Percentiles rank a stretch among this genome's conserved stretches.
phyloP scores from a whole-genome alignment of 2,329 filamentous ascomycete species.

The Lasiodiplodia citricola region DNA sequence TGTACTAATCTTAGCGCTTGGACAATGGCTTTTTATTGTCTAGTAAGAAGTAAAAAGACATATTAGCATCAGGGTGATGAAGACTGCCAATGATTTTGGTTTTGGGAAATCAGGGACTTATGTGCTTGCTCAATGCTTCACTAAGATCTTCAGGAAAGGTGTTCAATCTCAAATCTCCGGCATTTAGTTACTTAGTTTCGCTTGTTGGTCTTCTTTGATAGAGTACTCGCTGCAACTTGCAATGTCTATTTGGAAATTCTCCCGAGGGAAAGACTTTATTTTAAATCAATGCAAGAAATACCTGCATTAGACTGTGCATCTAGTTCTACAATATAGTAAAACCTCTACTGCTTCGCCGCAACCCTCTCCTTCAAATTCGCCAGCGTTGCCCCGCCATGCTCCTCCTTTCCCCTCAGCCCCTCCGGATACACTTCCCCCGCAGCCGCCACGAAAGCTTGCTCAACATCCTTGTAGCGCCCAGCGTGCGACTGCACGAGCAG shows the following conservation, averaged over 20 bases:
- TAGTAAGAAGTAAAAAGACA: too few relatives aligned
- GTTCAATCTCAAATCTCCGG: not conserved
- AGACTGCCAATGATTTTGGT: not conserved
- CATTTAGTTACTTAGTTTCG: not conserved
- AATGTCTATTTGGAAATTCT: not conserved
- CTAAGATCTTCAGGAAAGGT: not conserved
- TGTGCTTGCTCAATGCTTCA: not conserved
- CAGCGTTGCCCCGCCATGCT: not conserved
- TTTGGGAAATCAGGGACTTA: not conserved
- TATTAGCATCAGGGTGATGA: not conserved
- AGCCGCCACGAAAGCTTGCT: constrained; percentile 31
- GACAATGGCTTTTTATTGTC: too few relatives aligned
- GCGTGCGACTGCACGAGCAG: constrained; percentile 36
- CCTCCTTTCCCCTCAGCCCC: not conserved
- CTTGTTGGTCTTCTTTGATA: not conserved
- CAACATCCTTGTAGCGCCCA: constrained; percentile 37
- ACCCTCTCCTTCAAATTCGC: not conserved
- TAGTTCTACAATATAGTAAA: not conserved
- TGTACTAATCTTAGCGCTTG: too few relatives aligned
- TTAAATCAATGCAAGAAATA: not conserved
- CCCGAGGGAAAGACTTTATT: not conserved
- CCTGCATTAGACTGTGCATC: not conserved
- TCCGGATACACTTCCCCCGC: not conserved
- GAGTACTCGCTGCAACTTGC: not conserved
- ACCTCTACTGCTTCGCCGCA: not conserved